These are phyloP conservation scores for Adansonia rubrostipa DNA, from an alignment of 441 rosid genomes.

Conservation along the genomic window DNA sequence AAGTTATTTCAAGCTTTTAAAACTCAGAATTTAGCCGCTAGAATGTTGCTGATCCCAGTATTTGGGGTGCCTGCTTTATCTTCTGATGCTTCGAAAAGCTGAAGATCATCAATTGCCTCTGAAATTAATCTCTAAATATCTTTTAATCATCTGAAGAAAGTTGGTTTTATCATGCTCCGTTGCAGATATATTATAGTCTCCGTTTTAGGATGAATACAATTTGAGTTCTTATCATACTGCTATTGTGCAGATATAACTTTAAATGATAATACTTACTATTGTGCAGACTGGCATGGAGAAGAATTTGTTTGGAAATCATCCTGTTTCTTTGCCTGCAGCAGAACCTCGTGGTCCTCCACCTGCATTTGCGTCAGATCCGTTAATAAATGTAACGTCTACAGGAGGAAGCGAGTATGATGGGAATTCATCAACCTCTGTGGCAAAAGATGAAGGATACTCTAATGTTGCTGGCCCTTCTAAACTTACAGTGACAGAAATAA, in stretches of 20 bases:
- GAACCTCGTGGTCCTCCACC: constrained; percentile 68
- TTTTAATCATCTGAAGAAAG: no score
- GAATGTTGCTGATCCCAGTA: not conserved
- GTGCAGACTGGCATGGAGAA: constrained; percentile 68
- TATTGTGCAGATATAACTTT: constrained; percentile 37
- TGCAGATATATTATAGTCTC: not conserved
- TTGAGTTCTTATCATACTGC: not conserved
- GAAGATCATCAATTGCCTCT: not conserved
- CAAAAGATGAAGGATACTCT: constrained; percentile 56
- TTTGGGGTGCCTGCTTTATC: not conserved
- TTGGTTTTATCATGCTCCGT: not conserved
- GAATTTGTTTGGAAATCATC: constrained; percentile 87
- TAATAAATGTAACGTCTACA: constrained; percentile 49
- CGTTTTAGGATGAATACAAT: not conserved
- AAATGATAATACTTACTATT: not conserved
- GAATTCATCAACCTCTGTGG: constrained; percentile 43
- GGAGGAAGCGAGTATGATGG: constrained; percentile 31
- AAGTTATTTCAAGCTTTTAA: not conserved
- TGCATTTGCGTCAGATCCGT: constrained; percentile 73
- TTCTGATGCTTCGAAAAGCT: constrained; percentile 2
- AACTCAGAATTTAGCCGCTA: not conserved
- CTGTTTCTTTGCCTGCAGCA: constrained; percentile 58
- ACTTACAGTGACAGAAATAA: constrained; percentile 69
- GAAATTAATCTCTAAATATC: not conserved
- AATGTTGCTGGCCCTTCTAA: constrained; percentile 53